Percentiles rank a stretch among this genome's conserved stretches.
Evolutionary conservation across 176 grass and related monocot genomes (phyloP).

Genomic region (Rhipidocladum racemiflorum): DNA sequence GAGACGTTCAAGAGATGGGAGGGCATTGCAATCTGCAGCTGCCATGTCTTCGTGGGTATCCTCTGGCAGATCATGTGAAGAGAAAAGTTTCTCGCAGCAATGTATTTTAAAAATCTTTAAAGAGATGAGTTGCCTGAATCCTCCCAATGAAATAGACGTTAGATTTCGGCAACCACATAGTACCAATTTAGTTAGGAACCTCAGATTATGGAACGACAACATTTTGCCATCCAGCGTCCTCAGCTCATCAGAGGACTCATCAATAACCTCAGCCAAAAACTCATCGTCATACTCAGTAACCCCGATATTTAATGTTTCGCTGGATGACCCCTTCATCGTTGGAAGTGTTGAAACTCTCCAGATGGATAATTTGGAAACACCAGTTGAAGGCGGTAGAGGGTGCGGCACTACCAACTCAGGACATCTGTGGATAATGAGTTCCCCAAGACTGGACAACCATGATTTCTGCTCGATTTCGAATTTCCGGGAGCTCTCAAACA

Average conservation of each 20-base stretch:
- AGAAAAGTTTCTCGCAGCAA: background rate
- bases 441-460: background rate
- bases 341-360: background rate
- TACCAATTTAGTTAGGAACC: background rate
- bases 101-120: background rate
- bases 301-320: background rate
- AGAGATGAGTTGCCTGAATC: background rate
- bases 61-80: background rate
- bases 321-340: background rate
- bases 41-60: background rate
- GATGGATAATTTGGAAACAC: background rate
- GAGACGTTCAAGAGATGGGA: background rate
- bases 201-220: conserved; percentile 22
- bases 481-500: background rate
- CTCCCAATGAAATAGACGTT: background rate
- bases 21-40: background rate
- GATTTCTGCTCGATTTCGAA: background rate
- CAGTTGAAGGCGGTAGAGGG: conserved; percentile 27
- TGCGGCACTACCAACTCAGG: background rate
- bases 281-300: too few relatives aligned
- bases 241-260: background rate
- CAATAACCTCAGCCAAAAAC: fast-evolving
- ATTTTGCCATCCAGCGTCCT: background rate
- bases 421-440: background rate
- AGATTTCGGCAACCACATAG: background rate